Base-by-base conservation (phyloP, 2,329 filamentous ascomycete genomes). In the Claviceps sp. region DNA sequence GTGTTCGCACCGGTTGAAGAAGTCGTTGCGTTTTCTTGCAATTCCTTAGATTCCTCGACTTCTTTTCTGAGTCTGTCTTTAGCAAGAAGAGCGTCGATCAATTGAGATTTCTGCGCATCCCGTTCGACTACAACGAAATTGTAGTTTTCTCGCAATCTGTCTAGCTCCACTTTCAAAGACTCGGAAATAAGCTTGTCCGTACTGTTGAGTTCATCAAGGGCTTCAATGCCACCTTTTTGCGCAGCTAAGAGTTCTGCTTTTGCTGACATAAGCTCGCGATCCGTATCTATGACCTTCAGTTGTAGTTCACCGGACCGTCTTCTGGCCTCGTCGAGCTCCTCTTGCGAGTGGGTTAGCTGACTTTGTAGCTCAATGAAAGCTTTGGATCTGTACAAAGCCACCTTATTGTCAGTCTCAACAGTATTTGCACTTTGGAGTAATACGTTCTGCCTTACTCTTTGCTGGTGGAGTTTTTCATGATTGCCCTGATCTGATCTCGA, bases 1-100 rank as follows among this genome's bases (percentile, higher is more conserved):
- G 55, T 56, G 52, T 65, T 65, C 51, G 60, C 57, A 56, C 71
- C 66, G 57, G 67, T 57, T 60, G 65, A 50, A 55, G 66, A 57
- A 58, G 37, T 63, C 37, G 65, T 62, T 20, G 60, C 57, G 56
- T 61, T 57, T 41, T 70, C 71, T 58, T 71, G 67, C 51, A 71
- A 55, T 55, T 73, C 71, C 51, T 63, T 70, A 51, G 65, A 64
- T 48, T 72, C 70, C 56, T 78, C 76, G 38, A 73, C 65, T 53
- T 78, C 72, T 62, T 77, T 77, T 51, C 76, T 73, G 51, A 81
- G 68, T 63, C 76, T 75, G 55, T 83, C 79, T 62, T 82, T 82
- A 56, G 75, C 73, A 46, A 83, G 69, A 18, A 83, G 70, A 45
- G 77, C 75, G 42, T 79, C 72, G 57, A 83, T 72, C 24, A 84